Evolutionary conservation across 257 asterid genomes (phyloP), one percentile per base, ranked within the genome.

Genomic region (Gentiana macrophylla): DNA sequence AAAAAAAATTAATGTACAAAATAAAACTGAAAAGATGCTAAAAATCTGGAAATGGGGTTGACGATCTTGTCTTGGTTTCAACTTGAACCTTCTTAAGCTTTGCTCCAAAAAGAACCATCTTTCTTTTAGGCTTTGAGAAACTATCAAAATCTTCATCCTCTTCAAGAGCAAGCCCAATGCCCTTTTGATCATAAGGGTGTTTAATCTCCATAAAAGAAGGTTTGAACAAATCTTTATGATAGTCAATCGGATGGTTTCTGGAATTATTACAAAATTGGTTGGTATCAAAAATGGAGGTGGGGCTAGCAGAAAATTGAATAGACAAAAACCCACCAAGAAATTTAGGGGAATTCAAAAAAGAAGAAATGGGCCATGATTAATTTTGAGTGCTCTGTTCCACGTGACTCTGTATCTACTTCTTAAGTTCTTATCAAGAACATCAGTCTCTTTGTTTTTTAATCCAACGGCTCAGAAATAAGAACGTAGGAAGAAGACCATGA

Each of bases 11-110:
- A 15, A 15, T 15, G 24, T 15, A 15, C 24, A 15, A 15, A 15
- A 15, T 15, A 15, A 15, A 0, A 15, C 24, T 15, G 24, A 15
- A 15, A 15, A 15, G 24, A 15, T 15, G 24, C 24, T 15, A 15
- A 15, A 15, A 15, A 15, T 15, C 24, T 15, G 24, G 24, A 15
- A 15, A 15, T 15, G 24, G 24, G 24, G 24, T 15, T 15, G 24
- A 15, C 24, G 24, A 15, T 15, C 24, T 15, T 15, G 24, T 15
- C 24, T 15, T 15, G 24, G 24, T 15, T 15, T 15, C 24, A 47
- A 87, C 81, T 50, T 81, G 86, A 35, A 84, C 82, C 64, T 83
- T 84, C 65, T 83, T 84, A 5, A 87, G 95, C 66, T 82, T 90
- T 54, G 98, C 79, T 59, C 95, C 94, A 71, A 80, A 62, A 55